These are phyloP conservation scores for Fibroporia radiculosa DNA, from an alignment of 768 basidiomycete genomes.

Conservation along the genomic window DNA sequence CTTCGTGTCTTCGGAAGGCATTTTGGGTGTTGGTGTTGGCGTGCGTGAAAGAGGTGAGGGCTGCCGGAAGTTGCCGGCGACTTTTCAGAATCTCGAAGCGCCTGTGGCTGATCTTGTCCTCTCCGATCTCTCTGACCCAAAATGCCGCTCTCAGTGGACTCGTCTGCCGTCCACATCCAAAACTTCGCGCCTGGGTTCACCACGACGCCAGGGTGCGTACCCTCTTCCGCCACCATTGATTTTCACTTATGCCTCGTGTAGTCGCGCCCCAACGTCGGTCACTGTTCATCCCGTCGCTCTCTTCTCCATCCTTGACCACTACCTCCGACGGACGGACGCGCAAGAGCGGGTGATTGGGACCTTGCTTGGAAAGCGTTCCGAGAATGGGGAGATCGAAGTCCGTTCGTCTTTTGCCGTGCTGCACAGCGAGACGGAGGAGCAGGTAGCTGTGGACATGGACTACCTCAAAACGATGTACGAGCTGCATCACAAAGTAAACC, in stretches of 20 bases:
- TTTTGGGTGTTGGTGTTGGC: slow-evolving; percentile 25
- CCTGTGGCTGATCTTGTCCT: slow-evolving; percentile 13
- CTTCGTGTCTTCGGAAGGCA: slow-evolving; percentile 92
- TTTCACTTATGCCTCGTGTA: slow-evolving; percentile 20
- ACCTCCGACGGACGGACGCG: slow-evolving; percentile 74
- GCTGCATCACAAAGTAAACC: slow-evolving; percentile 74
- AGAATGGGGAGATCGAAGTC: slow-evolving; percentile 53
- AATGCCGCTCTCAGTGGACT: slow-evolving; percentile 41
- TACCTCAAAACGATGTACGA: slow-evolving; percentile 94
- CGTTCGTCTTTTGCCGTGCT: slow-evolving; percentile 85
- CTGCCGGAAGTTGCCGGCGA: slow-evolving; percentile 23
- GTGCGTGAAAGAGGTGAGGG: slow-evolving; percentile 27
- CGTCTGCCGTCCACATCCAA: slow-evolving; percentile 39
- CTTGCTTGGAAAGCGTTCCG: slow-evolving; percentile 75
- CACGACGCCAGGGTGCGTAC: slow-evolving; percentile 28
- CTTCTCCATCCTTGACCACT: slow-evolving; percentile 94
- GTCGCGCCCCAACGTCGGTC: slow-evolving; percentile 64
- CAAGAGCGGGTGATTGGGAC: slow-evolving; percentile 94
- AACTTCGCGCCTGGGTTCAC: slow-evolving; percentile 22
- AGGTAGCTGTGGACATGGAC: slow-evolving; percentile 94
- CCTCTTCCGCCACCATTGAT: background rate
- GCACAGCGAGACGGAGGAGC: slow-evolving; percentile 86
- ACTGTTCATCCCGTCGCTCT: slow-evolving; percentile 89
- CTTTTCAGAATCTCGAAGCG: slow-evolving; percentile 17
- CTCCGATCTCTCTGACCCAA: slow-evolving; percentile 16